These are phyloP conservation scores for Mucuna pruriens DNA, from an alignment of 306 rosid genomes.

Conservation along the genomic window DNA sequence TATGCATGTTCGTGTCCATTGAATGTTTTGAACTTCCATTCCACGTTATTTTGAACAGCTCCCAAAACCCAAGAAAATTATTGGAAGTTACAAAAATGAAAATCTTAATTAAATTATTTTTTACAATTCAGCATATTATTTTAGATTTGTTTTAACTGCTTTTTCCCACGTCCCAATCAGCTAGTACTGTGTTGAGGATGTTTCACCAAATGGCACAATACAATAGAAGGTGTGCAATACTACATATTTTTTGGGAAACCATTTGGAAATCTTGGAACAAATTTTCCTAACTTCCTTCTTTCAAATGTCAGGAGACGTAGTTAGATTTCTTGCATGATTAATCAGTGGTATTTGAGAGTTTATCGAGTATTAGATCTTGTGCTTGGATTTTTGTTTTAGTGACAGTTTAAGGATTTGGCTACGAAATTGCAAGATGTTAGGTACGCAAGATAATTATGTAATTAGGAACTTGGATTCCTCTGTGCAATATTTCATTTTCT, in stretches of 20 bases:
- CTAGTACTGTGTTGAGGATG: neutral
- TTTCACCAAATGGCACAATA: neutral
- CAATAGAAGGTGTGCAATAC: too few species aligned
- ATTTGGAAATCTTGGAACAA: neutral
- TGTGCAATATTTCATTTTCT: neutral
- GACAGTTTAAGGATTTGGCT: neutral
- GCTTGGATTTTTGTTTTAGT: neutral
- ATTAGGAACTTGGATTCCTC: neutral
- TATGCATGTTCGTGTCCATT: neutral
- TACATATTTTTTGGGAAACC: neutral
- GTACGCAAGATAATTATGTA: neutral
- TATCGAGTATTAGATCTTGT: neutral
- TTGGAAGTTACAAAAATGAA: neutral
- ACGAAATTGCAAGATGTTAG: neutral
- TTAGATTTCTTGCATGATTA: conserved; percentile 1
- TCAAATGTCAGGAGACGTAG: neutral
- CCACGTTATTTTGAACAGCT: conserved; percentile 2
- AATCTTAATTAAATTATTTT: neutral
- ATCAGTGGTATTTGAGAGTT: neutral
- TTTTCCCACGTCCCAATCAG: neutral
- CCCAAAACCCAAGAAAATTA: neutral
- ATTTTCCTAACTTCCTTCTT: neutral
- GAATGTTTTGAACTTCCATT: neutral
- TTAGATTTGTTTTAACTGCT: neutral
- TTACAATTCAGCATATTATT: neutral